Evolutionary conservation across 805 yeast genomes (phyloP), one percentile per base, ranked within the genome.

Genomic region (Metschnikowia lunata): DNA sequence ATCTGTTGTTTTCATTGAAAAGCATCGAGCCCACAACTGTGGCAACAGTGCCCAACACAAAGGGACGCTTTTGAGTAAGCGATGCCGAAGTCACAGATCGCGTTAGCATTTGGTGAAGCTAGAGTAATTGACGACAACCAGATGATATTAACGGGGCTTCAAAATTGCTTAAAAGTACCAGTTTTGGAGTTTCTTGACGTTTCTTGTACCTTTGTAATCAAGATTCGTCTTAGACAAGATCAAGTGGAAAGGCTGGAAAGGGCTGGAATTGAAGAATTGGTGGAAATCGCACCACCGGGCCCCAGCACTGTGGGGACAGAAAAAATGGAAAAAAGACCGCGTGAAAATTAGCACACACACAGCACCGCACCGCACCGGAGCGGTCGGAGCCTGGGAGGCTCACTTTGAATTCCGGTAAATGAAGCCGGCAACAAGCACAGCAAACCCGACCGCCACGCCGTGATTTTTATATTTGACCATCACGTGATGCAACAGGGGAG

Each of bases 1-100:
- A 62, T 34, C 67, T 55, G 31, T 80, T 77, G 37, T 75, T 73
- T 42, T 74, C 72, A 41, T 48, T 66, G 58, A 68, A 69, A 8
- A 62, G 46, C 29, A 69, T 33, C 1, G 71, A 59, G 1, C 68
- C 66, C 11, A 64, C n/a, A 7, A 45, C 54, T 2, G 58, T 42
- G 11, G 49, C 50, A 27, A 51, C 30, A 6, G 54, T 40, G 37
- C 47, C 40, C 30, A 51, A 26, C 7, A 52, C 41, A 36, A 53
- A 45, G 8, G 42, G 50, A 36, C 57, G 38, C 27, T 34, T 42
- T 30, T 46, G 54, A 7, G 39, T 30, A 32, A 43, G 23, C 28
- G 43, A 9, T 31, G 42, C 18, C 8, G 32, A 14, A 34, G 33
- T 32, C n/a, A 39, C 11, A 11, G 43, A 37, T 13, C 46, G 42